These are phyloP conservation scores for Apostasia shenzhenica DNA, from an alignment of 106 monocot genomes.

Conservation along the genomic window DNA sequence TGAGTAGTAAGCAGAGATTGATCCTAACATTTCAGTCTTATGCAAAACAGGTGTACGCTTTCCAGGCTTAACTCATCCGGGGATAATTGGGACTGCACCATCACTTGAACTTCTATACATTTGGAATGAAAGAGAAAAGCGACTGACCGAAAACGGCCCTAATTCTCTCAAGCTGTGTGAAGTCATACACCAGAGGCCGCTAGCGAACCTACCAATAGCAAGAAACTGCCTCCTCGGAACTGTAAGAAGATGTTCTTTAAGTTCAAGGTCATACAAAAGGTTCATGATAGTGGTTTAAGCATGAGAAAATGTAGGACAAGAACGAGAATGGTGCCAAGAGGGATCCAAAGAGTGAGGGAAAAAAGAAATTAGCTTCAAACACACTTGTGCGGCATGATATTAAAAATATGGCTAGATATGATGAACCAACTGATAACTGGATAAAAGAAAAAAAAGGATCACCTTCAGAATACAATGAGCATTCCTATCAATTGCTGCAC, in stretches of 20 bases:
- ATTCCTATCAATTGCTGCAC: no score
- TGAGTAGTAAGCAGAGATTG: neutral
- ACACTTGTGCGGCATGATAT: no score
- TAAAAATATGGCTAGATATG: no score
- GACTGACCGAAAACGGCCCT: conserved; percentile 36
- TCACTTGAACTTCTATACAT: conserved; percentile 71
- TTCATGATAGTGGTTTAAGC: neutral
- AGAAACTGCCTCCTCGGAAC: conserved; percentile 67
- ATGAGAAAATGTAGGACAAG: neutral
- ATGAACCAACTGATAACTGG: no score
- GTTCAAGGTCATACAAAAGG: neutral
- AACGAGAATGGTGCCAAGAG: no score
- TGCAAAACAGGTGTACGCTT: conserved; percentile 58
- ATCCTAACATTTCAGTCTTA: neutral
- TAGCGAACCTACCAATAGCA: conserved; percentile 59
- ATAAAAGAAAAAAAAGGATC: no score
- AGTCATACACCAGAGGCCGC: conserved; percentile 68
- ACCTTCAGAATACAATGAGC: no score
- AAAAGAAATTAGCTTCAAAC: no score
- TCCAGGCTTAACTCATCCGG: conserved; percentile 79
- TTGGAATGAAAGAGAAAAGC: conserved; percentile 83
- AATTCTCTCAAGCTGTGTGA: conserved; percentile 50
- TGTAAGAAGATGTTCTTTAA: conserved; percentile 20
- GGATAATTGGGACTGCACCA: conserved; percentile 77
- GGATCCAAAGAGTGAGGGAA: no score